Evolutionary conservation across 2,329 filamentous ascomycete species (phyloP).

Genomic region (Ophiostoma australiae): DNA sequence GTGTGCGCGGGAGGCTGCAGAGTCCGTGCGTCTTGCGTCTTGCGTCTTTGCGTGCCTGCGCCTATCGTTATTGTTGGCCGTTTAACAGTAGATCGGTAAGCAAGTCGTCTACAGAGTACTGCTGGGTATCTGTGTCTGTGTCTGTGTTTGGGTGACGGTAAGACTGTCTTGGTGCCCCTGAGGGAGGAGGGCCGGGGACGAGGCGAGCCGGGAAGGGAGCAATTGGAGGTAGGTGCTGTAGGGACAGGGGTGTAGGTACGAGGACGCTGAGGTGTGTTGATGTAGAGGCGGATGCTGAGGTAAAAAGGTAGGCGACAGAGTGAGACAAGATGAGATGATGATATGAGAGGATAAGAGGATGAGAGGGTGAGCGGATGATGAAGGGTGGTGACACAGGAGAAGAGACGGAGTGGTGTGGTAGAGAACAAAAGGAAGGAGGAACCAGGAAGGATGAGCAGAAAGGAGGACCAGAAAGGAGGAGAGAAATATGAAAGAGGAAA

Average conservation of each 20-base stretch:
- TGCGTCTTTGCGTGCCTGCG: neutral
- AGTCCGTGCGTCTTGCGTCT: neutral
- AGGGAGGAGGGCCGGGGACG: neutral
- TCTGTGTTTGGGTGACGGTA: neutral
- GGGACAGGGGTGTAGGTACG: neutral
- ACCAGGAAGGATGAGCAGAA: neutral
- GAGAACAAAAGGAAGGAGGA: neutral
- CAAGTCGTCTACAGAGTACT: neutral
- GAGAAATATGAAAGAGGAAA: neutral
- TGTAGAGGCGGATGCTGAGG: neutral
- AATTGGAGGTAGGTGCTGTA: neutral
- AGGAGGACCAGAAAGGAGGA: neutral
- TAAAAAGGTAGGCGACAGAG: neutral
- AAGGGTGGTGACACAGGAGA: neutral
- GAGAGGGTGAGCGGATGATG: neutral
- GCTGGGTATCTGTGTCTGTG: neutral
- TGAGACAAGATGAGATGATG: neutral
- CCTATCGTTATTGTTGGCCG: neutral
- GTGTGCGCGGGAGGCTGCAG: slow-evolving; percentile 9
- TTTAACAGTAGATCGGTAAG: neutral
- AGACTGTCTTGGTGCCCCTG: slow-evolving; percentile 11
- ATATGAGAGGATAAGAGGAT: too few relatives aligned
- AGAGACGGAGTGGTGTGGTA: neutral
- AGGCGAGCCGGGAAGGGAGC: neutral
- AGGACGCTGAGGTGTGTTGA: neutral